Conservation (phyloP, 768 basidiomycete genomes). For the Termitomyces sp. region DNA sequence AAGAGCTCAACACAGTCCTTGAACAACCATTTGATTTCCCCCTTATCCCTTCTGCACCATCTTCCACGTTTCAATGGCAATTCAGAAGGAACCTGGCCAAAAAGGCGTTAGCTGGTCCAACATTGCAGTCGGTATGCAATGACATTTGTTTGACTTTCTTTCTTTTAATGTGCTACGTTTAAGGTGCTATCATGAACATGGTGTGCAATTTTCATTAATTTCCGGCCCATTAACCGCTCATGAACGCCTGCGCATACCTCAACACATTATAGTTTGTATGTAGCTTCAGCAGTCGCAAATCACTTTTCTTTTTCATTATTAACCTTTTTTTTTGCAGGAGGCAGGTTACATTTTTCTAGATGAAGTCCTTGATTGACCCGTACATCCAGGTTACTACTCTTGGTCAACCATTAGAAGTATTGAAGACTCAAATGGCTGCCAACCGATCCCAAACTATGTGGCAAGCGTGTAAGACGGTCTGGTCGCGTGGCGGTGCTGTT, state of each 20-base stretch:
- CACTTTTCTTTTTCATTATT: background rate
- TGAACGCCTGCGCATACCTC: background rate
- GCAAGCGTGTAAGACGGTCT: slow-evolving; percentile 80
- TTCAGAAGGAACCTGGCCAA: slow-evolving; percentile 82
- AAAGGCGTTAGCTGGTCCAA: slow-evolving; percentile 93
- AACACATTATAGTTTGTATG: slow-evolving; percentile 41
- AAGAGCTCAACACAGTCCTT: slow-evolving; percentile 13
- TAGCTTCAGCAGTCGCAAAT: slow-evolving; percentile 15
- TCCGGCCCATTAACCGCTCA: background rate
- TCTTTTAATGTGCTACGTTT: slow-evolving; percentile 11
- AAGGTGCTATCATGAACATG: slow-evolving; percentile 99
- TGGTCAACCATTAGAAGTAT: slow-evolving; percentile 95
- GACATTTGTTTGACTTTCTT: slow-evolving; percentile 8
- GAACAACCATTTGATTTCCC: slow-evolving; percentile 14
- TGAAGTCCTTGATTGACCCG: background rate
- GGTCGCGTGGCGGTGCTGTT: slow-evolving; percentile 81
- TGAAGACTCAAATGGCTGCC: slow-evolving; percentile 99
- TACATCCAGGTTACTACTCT: slow-evolving; percentile 83
- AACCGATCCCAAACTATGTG: slow-evolving; percentile 90
- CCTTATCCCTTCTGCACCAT: slow-evolving; percentile 16
- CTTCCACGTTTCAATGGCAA: slow-evolving; percentile 50
- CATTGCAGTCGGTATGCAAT: slow-evolving; percentile 81
- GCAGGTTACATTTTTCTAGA: slow-evolving; percentile 37
- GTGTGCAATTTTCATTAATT: slow-evolving; percentile 36
- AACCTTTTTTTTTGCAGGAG: slow-evolving; percentile 43